phyloP scores from a whole-genome alignment of 331 rosid species.

The Phaseolus coccineus region DNA sequence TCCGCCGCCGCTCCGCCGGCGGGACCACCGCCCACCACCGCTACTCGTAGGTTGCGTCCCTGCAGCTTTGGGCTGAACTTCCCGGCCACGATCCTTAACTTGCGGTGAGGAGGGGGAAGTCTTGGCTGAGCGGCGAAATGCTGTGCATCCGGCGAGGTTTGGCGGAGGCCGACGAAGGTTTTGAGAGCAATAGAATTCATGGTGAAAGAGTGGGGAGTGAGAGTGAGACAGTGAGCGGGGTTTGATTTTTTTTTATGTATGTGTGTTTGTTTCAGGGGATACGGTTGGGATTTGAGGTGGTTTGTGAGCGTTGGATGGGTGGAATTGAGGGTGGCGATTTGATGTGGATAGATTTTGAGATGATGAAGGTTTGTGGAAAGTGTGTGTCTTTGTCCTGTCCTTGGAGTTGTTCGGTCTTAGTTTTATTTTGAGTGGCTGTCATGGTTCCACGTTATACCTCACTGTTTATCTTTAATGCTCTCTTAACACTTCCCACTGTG shows the following conservation, averaged over 20 bases:
- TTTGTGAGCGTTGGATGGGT: constrained; percentile 56
- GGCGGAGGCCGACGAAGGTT: constrained; percentile 89
- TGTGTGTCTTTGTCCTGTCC: no score
- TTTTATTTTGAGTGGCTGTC: constrained; percentile 19
- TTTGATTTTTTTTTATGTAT: not conserved
- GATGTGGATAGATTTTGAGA: constrained; percentile 65
- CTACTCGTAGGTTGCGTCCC: constrained; percentile 83
- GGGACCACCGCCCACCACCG: constrained; percentile 84
- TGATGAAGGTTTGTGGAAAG: constrained; percentile 9
- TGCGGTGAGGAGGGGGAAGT: constrained; percentile 34
- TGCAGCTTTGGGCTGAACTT: constrained; percentile 71
- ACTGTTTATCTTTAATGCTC: not conserved
- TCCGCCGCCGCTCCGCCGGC: constrained; percentile 88
- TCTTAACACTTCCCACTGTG: not conserved
- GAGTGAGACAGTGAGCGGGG: not conserved
- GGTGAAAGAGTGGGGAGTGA: not conserved
- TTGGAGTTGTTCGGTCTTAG: not conserved
- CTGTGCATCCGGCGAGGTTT: constrained; percentile 59
- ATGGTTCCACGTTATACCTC: constrained; percentile 57
- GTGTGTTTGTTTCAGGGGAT: constrained; percentile 53
- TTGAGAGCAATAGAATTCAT: constrained; percentile 83
- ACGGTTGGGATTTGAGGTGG: constrained; percentile 52
- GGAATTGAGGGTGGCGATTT: constrained; percentile 47
- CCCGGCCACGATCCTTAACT: constrained; percentile 58
- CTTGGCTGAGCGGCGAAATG: constrained; percentile 51